Percentiles rank a stretch among this genome's conserved stretches.
phyloP scores from a whole-genome alignment of 2,329 filamentous ascomycete genomes.

The Xylaria multiplex region DNA sequence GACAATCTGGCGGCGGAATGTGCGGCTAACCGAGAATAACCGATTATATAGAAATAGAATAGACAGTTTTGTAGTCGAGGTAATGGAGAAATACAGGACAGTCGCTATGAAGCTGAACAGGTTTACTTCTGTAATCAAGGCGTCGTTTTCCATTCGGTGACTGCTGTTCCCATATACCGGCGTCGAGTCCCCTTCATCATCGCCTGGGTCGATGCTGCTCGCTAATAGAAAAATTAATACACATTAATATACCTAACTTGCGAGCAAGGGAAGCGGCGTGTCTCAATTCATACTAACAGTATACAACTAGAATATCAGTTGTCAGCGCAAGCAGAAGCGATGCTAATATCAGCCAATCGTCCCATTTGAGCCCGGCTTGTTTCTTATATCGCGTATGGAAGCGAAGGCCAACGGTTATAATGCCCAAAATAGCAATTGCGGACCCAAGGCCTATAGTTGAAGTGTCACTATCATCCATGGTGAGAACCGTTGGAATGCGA shows the following conservation, averaged over 20 bases:
- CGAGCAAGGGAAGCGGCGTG: no score
- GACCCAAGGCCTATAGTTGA: slow-evolving; percentile 17
- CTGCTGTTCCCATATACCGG: no score
- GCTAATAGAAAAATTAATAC: no score
- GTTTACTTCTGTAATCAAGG: not conserved
- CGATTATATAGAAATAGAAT: slow-evolving; percentile 37
- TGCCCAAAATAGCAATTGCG: slow-evolving; percentile 23
- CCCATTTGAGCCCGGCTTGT: slow-evolving; percentile 19
- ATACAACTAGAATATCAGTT: slow-evolving; percentile 27
- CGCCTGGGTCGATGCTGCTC: no score
- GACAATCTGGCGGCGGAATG: slow-evolving; percentile 39
- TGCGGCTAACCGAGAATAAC: slow-evolving; percentile 41
- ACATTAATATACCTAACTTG: no score
- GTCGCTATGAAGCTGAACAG: not conserved
- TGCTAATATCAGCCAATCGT: slow-evolving; percentile 32
- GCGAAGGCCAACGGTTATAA: slow-evolving; percentile 25
- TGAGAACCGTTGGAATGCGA: no score
- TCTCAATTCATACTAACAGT: slow-evolving; percentile 10
- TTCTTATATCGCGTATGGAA: slow-evolving; percentile 30
- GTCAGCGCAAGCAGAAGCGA: slow-evolving; percentile 22
- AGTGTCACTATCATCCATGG: not conserved
- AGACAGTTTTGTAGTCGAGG: slow-evolving; percentile 45
- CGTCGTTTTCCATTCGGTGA: no score
- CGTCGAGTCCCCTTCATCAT: no score
- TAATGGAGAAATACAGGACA: slow-evolving; percentile 45